These are phyloP conservation scores for Marsdenia floribunda DNA, from an alignment of 257 asterid species.

Conservation along the genomic window DNA sequence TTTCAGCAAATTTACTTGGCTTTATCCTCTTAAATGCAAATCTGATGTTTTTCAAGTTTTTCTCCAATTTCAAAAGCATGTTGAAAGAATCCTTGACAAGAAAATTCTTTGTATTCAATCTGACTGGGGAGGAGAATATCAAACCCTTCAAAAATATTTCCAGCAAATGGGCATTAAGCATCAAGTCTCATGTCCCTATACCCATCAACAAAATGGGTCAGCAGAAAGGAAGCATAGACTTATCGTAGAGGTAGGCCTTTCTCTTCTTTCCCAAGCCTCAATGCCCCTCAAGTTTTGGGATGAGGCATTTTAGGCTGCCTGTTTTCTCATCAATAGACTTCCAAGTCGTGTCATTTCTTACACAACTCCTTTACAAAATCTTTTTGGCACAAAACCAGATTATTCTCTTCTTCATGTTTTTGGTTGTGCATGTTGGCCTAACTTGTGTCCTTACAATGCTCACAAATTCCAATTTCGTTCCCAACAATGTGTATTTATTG, in stretches of 20 bases:
- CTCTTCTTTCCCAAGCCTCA: too few species aligned
- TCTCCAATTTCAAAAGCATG: too few species aligned
- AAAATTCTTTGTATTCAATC: too few species aligned
- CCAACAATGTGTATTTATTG: not conserved
- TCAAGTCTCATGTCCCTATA: not conserved
- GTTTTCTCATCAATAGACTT: not conserved
- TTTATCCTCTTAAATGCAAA: not conserved
- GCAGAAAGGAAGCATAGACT: not conserved
- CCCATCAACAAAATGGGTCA: not conserved
- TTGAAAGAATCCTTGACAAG: not conserved
- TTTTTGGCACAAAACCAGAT: not conserved
- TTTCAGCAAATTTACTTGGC: not conserved
- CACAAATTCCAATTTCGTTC: not conserved
- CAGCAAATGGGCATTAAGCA: not conserved
- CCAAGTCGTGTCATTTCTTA: not conserved
- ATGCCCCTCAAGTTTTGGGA: too few species aligned
- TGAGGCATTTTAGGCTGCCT: not conserved
- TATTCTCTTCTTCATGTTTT: not conserved
- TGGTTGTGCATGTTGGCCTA: conserved; percentile 6
- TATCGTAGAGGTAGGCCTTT: not conserved
- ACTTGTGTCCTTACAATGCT: not conserved
- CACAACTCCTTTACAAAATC: too few species aligned
- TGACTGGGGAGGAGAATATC: too few species aligned
- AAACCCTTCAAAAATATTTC: too few species aligned
- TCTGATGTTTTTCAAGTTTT: not conserved